Evolutionary conservation across 331 rosid species (phyloP).

Genomic region (Prunus yedoensis): DNA sequence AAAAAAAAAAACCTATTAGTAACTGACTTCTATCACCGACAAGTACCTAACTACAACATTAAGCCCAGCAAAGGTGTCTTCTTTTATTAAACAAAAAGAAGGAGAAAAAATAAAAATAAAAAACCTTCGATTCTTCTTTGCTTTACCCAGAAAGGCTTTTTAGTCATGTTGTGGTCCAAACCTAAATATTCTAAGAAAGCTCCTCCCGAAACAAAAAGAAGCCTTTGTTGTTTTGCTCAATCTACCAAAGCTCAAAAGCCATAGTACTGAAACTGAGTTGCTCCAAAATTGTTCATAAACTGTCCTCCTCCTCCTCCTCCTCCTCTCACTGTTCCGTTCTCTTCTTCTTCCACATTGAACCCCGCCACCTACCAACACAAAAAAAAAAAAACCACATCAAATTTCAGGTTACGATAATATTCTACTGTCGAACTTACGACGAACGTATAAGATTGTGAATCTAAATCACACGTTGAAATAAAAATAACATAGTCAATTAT

Average conservation of each 20-base stretch:
- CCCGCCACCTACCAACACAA: constrained; percentile 67
- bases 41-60: constrained; percentile 32
- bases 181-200: constrained; percentile 18
- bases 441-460: no score
- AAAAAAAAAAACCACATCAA: not conserved
- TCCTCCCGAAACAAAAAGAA: constrained; percentile 12
- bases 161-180: constrained; percentile 20
- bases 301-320: constrained; percentile 29
- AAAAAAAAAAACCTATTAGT: constrained; percentile 8
- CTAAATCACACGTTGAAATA: no score
- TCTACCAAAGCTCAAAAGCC: constrained; percentile 36
- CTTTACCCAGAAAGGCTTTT: constrained; percentile 27
- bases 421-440: no score
- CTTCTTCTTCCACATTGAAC: constrained; percentile 53
- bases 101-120: not conserved
- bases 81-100: constrained; percentile 12
- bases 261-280: constrained; percentile 47
- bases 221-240: not conserved
- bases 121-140: constrained; percentile 13
- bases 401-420: not conserved
- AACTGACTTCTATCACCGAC: constrained; percentile 20
- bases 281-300: constrained; percentile 31
- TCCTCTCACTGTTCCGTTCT: constrained; percentile 34
- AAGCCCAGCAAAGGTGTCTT: constrained; percentile 25
- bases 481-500: no score